phyloP scores from a whole-genome alignment of 176 grass and related monocot species.

The Thinopyrum elongatum region DNA sequence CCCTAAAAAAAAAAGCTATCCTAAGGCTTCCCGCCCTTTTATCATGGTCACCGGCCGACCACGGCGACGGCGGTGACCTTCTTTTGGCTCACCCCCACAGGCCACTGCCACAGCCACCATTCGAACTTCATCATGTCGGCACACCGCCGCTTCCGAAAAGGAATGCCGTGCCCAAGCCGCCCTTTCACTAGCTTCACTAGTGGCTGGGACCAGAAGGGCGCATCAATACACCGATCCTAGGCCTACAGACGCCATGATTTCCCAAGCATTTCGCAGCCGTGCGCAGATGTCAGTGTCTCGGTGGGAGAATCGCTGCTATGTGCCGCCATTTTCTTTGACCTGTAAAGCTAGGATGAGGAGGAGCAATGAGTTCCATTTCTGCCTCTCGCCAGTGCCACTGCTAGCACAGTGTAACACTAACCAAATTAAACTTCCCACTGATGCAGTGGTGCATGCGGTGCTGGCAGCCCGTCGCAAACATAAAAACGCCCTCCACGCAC shows the following conservation, averaged over 20 bases:
- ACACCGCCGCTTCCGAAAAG: background rate
- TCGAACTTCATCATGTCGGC: constrained; percentile 40
- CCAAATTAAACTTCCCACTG: constrained; percentile 26
- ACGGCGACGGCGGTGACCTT: no score
- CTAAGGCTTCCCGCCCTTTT: no score
- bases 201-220: background rate
- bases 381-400: background rate
- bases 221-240: background rate
- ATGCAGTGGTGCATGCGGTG: background rate
- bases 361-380: background rate
- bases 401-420: background rate
- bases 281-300: background rate
- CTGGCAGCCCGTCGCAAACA: constrained; percentile 4
- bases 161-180: background rate
- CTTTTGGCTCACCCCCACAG: background rate
- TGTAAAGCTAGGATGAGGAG: background rate
- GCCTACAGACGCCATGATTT: background rate
- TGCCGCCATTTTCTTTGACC: background rate
- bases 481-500: background rate
- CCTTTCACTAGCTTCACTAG: background rate
- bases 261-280: background rate
- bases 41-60: no score
- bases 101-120: background rate
- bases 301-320: background rate
- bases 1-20: no score